Conservation (phyloP, 148 eudicot species). For the Fagopyrum homotropicum region DNA sequence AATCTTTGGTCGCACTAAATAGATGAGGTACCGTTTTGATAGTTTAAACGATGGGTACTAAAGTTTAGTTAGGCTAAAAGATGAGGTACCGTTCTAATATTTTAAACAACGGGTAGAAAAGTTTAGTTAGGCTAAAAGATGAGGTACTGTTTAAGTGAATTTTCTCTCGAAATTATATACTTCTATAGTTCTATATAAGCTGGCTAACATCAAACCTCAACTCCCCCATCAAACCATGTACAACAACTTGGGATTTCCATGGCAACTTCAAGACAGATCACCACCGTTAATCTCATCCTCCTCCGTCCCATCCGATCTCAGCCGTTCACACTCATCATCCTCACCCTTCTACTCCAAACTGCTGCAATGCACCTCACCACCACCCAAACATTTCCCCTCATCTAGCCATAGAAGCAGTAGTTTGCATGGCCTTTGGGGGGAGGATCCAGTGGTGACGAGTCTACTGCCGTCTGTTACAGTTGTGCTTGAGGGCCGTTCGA, state of each 20-base stretch:
- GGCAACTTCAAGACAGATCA: slow-evolving; percentile 1
- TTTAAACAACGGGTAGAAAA: no score
- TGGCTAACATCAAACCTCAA: neutral
- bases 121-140: no score
- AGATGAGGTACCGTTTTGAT: no score
- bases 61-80: no score
- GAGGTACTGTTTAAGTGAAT: no score
- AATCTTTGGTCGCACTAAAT: no score
- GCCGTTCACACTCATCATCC: slow-evolving; percentile 18
- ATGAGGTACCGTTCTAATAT: no score
- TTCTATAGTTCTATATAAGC: neutral
- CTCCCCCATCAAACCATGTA: neutral
- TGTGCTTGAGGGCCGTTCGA: slow-evolving; percentile 80
- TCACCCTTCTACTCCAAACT: slow-evolving; percentile 30
- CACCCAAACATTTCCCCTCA: neutral
- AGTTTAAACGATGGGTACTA: no score
- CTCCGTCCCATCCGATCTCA: neutral
- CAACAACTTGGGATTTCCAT: neutral
- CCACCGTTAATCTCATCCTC: neutral
- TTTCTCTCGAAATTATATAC: neutral
- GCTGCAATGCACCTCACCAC: slow-evolving; percentile 9
- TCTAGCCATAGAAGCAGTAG: neutral
- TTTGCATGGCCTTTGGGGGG: neutral
- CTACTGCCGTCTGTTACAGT: slow-evolving; percentile 73
- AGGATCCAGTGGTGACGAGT: slow-evolving; percentile 18